Evolutionary conservation across 2,329 filamentous ascomycete species (phyloP), one percentile per base, ranked within the genome.

Genomic region (Aureobasidium sp.): DNA sequence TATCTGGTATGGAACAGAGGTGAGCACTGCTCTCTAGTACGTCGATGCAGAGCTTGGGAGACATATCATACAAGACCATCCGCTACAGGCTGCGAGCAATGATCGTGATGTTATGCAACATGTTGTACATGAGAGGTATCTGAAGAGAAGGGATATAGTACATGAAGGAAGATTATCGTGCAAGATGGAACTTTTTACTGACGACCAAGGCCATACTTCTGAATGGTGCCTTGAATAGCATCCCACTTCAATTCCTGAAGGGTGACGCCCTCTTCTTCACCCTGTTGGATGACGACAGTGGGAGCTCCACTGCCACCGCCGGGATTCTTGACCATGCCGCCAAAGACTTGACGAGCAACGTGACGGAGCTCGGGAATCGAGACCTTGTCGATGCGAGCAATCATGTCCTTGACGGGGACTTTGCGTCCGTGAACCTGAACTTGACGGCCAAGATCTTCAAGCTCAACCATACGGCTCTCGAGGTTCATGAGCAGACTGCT

Each of bases 381-480:
- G 62, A 99, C 79, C 6, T 79, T 81, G 71, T 96, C 90, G 67
- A 99, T 99, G 71, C 87, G 86, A 56, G 79, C 79, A 72, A 93
- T 96, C 93, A 99, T 97, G 72, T 97, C 92, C 67, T 85, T 85
- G 8, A 97, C 92, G 1, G 93, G 89, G 7, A 97, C 85, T 78
- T 97, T 96, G 67, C 86, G 84, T 26, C 93, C 94, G 72, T 97
- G 92, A n/a, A 97, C 90, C 79, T 97, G 94, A 12, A 99, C 91
- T 74, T 97, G 93, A 65, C 94, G 81, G 26, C 94, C 94, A 0
- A 99, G 82, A 73, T 99, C 94, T 76, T 99, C 94, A 7, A 99
- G 83, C 78, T 97, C 94, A 10, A 99, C 92, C 92, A 99, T 97
- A 64, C 94, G 84, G 68, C 87, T 92, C 78, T 99, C 94, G 32